These are phyloP conservation scores for Mucor sp. DNA, from an alignment of 371 early-diverging fungal genomes.

Conservation along the genomic window DNA sequence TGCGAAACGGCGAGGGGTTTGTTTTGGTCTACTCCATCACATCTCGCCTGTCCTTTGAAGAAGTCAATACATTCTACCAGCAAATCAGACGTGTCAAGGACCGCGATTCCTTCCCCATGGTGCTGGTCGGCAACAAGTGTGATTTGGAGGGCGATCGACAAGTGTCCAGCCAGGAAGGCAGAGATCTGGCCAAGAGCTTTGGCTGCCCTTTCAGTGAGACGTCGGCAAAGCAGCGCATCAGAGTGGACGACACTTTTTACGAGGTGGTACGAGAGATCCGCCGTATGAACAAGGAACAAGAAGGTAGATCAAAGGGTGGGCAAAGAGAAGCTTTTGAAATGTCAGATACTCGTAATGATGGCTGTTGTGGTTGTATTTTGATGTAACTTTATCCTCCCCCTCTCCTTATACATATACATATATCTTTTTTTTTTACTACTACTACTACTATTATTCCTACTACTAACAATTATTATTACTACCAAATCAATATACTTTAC, in stretches of 20 bases:
- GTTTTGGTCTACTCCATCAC: slow-evolving; percentile 81
- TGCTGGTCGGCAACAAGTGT: slow-evolving; percentile 70
- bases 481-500: neutral
- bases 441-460: neutral
- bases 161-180: slow-evolving; percentile 49
- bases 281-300: slow-evolving; percentile 66
- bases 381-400: slow-evolving; percentile 17
- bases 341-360: slow-evolving; percentile 12
- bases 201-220: slow-evolving; percentile 30
- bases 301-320: slow-evolving; percentile 25
- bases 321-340: slow-evolving; percentile 26
- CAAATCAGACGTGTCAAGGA: slow-evolving; percentile 87
- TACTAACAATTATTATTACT: neutral
- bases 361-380: slow-evolving; percentile 24
- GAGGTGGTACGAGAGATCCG: slow-evolving; percentile 85
- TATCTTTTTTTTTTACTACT: neutral
- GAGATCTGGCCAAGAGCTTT: slow-evolving; percentile 29
- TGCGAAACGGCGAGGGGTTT: slow-evolving; percentile 90
- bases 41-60: slow-evolving; percentile 75
- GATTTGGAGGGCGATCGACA: slow-evolving; percentile 57
- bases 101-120: slow-evolving; percentile 69
- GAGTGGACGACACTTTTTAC: slow-evolving; percentile 91
- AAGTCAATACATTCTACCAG: slow-evolving; percentile 76
- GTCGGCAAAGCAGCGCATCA: slow-evolving; percentile 78
- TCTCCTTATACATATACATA: neutral